Conservation (phyloP, 2,329 filamentous ascomycete species). For the Cercospora zeina region DNA sequence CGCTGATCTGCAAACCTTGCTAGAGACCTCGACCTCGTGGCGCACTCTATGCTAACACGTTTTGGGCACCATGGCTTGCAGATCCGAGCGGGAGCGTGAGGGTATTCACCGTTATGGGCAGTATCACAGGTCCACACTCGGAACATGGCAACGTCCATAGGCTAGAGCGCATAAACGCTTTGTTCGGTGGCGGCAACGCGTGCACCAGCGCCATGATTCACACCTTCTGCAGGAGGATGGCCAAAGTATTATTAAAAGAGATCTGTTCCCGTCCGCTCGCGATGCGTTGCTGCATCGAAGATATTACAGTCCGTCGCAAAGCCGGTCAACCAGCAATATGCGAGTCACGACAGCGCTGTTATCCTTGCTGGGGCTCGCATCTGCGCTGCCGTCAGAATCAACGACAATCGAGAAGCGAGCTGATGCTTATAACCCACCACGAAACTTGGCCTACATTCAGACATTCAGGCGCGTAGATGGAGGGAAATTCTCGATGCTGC, state of each 20-base stretch:
- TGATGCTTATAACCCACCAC: conserved; percentile 25
- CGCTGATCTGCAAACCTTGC: conserved; percentile 18
- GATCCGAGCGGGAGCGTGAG: conserved; percentile 6
- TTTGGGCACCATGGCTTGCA: conserved; percentile 5
- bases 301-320: background rate
- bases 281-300: background rate
- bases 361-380: conserved; percentile 13
- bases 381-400: conserved; percentile 10
- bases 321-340: background rate
- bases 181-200: conserved; percentile 3
- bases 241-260: background rate
- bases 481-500: conserved; percentile 33
- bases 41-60: conserved; percentile 12
- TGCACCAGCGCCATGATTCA: background rate
- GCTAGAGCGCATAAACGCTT: background rate
- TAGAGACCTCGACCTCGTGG: conserved; percentile 20
- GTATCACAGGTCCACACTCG: conserved; percentile 3
- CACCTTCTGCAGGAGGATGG: background rate
- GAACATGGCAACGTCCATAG: conserved; percentile 3
- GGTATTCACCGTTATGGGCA: conserved; percentile 6
- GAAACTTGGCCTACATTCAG: conserved; percentile 35
- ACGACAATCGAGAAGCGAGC: conserved; percentile 14
- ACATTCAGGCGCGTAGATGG: conserved; percentile 32
- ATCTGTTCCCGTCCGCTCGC: background rate
- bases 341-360: background rate